Percentiles rank a stretch among this genome's conserved stretches.
phyloP scores from a whole-genome alignment of 345 rosid genomes.

The Toxicodendron radicans region DNA sequence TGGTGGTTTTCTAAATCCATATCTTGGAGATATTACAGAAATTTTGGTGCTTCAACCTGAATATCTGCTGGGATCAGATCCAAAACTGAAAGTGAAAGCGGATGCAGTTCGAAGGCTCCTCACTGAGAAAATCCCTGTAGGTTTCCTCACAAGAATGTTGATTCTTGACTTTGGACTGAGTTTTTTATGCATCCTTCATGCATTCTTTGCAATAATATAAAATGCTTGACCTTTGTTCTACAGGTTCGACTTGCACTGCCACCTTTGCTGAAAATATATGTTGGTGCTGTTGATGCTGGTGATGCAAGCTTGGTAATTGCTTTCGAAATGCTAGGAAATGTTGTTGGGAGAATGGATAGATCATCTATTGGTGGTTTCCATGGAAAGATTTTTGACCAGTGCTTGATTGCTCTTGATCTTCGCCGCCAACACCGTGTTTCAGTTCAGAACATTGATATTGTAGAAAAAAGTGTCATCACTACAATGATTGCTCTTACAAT shows the following conservation, averaged over 20 bases:
- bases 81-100: conserved; percentile 68
- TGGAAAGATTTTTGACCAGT: conserved; percentile 70
- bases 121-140: conserved; percentile 76
- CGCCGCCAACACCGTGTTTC: conserved; percentile 64
- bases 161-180: background rate
- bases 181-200: background rate
- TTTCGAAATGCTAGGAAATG: conserved; percentile 69
- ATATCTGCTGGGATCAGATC: conserved; percentile 51
- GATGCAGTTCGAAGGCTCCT: conserved; percentile 64
- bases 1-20: conserved; percentile 89
- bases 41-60: conserved; percentile 66
- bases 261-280: conserved; percentile 64
- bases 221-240: conserved; percentile 18
- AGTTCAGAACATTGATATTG: conserved; percentile 54
- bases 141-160: conserved; percentile 25
- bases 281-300: conserved; percentile 67
- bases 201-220: background rate
- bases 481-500: conserved; percentile 68
- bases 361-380: conserved; percentile 58
- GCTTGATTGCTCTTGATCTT: conserved; percentile 84
- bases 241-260: conserved; percentile 90
- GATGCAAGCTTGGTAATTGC: conserved; percentile 67
- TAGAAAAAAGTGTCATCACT: conserved; percentile 67
- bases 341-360: conserved; percentile 74
- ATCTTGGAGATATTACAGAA: conserved; percentile 67